Base-by-base conservation (phyloP, 2,329 filamentous ascomycete species). In the Cercospora brassicicola region DNA sequence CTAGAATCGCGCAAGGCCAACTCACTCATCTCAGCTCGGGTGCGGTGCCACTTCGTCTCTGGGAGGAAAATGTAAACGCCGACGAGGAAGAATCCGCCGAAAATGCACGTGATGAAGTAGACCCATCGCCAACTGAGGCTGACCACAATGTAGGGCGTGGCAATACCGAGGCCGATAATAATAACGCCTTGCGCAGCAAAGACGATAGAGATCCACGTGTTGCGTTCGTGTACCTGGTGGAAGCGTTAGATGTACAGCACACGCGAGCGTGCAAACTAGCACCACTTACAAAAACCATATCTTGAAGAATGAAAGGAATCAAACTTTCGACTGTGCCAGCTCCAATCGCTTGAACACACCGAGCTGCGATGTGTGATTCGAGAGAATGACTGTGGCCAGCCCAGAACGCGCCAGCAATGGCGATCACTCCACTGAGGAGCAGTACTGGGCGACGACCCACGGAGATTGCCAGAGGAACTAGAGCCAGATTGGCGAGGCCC, bases 251-350 rank as follows among this genome's bases (percentile, higher is more conserved):
- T 23, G 1, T 15, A 2, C 18, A 28, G 1, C 48, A 26, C 9
- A 53, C 26, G 0, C 10, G 18, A 42, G 36, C 18, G 11, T 4
- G 23, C 20, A 15, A 53, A 23, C 5, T 36, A 23, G 18, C 56
- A 68, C 45, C 13, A 53, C 48, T 56, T 45, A 69, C 71, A 39
- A 69, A 69, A 42, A 76, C 74, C 65, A 76, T 70, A 30, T 76
- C 76, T 57, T 77, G 75, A 3, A 77, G 69, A 13, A 76, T 73
- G 65, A 76, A 74, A 1, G 76, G 76, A 10, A 77, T 74, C 64
- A 77, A 67, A n/a, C 71, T 72, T 65, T 77, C 76, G 0, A 77
- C 74, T 7, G 76, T 76, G 55, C 76, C 76, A 3, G 76, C 76
- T 28, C 76, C 76, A 8, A 77, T 53, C 9, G 71, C 76, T 56